Evolutionary conservation across 1,139 yeast species (phyloP).

Genomic region (Lodderomyces orthopsilosis): DNA sequence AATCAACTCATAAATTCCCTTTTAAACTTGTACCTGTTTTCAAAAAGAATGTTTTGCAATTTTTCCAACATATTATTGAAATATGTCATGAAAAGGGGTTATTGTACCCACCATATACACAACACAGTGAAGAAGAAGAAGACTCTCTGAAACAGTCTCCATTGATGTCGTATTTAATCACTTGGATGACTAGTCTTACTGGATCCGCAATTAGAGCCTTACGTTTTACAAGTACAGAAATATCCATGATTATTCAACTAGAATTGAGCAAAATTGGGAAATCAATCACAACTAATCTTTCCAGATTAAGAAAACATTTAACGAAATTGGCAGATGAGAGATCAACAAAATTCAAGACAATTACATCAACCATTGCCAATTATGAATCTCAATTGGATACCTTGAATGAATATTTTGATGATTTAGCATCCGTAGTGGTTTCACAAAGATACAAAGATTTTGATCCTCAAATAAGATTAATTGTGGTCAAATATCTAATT

Average conservation of each 20-base stretch:
- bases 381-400: conserved; percentile 53
- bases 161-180: conserved; percentile 56
- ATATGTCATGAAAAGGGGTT: conserved; percentile 64
- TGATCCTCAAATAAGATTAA: conserved; percentile 68
- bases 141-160: conserved; percentile 28
- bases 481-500: conserved; percentile 61
- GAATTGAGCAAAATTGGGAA: conserved; percentile 53
- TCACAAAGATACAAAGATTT: conserved; percentile 80
- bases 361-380: conserved; percentile 45
- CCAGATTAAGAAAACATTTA: conserved; percentile 45
- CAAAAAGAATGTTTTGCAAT: conserved; percentile 55
- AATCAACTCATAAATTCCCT: conserved; percentile 70
- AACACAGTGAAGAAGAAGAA: conserved; percentile 14
- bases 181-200: conserved; percentile 77
- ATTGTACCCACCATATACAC: conserved; percentile 37
- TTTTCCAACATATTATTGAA: conserved; percentile 51
- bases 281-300: conserved; percentile 40
- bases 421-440: conserved; percentile 65
- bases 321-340: conserved; percentile 21
- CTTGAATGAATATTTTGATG: conserved; percentile 57
- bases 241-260: conserved; percentile 59
- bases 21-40: conserved; percentile 36
- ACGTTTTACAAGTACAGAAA: conserved; percentile 63
- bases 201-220: conserved; percentile 70
- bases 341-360: conserved; percentile 35